A percentile compares a stretch with the other conserved stretches of the same genome.
Evolutionary conservation across 129 eudicot species (phyloP).

Genomic region (Artemisia annua): DNA sequence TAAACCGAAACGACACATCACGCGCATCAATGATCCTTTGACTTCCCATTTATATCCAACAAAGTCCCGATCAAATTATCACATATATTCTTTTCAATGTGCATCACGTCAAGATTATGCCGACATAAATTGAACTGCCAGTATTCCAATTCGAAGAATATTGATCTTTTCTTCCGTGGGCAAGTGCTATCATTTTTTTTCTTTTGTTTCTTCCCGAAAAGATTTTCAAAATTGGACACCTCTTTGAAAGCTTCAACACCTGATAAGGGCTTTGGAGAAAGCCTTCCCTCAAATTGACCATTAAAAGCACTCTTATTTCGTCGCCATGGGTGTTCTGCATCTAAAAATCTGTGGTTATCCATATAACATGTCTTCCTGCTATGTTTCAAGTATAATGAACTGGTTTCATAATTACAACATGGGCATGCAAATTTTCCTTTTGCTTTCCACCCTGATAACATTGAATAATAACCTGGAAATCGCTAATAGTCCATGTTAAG

Average conservation of each 20-base stretch:
- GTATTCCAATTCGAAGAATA: slow-evolving; percentile 5
- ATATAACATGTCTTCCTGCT: no score
- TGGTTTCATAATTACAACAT: no score
- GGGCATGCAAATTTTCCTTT: no score
- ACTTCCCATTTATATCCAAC: no score
- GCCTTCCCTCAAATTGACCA: not conserved
- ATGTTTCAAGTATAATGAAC: no score
- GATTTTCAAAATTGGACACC: not conserved
- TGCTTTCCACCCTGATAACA: no score
- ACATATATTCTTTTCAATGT: slow-evolving; percentile 13
- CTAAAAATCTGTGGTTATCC: no score
- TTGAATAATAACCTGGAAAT: not conserved
- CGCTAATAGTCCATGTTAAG: not conserved
- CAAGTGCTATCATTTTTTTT: slow-evolving; percentile 5
- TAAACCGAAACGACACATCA: no score
- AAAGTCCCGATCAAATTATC: not conserved
- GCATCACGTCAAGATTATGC: slow-evolving; percentile 19
- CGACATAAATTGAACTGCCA: slow-evolving; percentile 16
- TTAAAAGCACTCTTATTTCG: slow-evolving; percentile 8
- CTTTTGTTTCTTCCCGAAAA: no score
- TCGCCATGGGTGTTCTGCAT: not conserved
- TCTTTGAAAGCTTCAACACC: not conserved
- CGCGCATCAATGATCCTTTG: no score
- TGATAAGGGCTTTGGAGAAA: no score
- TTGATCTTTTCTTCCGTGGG: slow-evolving; percentile 23